Percentiles rank a stretch among this genome's conserved stretches.
phyloP scores from a whole-genome alignment of 2,329 filamentous ascomycete genomes.

The Aspergillus quadricinctus region DNA sequence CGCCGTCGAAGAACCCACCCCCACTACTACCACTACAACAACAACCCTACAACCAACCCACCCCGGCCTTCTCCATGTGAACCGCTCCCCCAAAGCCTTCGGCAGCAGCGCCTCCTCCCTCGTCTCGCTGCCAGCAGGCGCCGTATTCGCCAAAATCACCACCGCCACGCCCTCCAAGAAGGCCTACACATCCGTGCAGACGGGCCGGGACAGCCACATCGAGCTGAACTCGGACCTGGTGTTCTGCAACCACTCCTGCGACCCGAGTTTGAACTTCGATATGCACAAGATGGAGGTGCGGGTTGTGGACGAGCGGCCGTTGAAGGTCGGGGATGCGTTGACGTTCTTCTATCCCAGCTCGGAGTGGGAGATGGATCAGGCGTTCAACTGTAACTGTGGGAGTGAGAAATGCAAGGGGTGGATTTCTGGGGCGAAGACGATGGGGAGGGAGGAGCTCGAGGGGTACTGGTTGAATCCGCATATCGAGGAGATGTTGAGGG shows the following conservation, averaged over 20 bases:
- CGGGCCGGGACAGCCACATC: slow-evolving; percentile 46
- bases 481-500: slow-evolving; percentile 30
- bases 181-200: slow-evolving; percentile 52
- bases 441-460: slow-evolving; percentile 29
- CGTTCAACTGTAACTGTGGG: slow-evolving; percentile 43
- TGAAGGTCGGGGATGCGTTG: slow-evolving; percentile 39
- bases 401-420: slow-evolving; percentile 33
- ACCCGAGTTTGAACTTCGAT: slow-evolving; percentile 51
- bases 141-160: slow-evolving; percentile 48
- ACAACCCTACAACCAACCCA: slow-evolving; percentile 20
- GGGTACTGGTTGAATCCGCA: slow-evolving; percentile 43
- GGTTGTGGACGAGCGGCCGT: slow-evolving; percentile 34
- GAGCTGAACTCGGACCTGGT: slow-evolving; percentile 55
- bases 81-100: slow-evolving; percentile 31
- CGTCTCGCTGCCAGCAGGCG: slow-evolving; percentile 47
- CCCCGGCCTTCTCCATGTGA: slow-evolving; percentile 24
- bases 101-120: slow-evolving; percentile 44
- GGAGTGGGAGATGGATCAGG: slow-evolving; percentile 48
- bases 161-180: slow-evolving; percentile 41
- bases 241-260: slow-evolving; percentile 55
- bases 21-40: slow-evolving; percentile 3
- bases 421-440: slow-evolving; percentile 38
- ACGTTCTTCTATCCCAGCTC: slow-evolving; percentile 50
- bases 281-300: slow-evolving; percentile 42
- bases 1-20: slow-evolving; percentile 19